Percentiles rank a stretch among this genome's conserved stretches.
phyloP scores from a whole-genome alignment of 202 grass and related monocot genomes.

The Carex sylvatica region DNA sequence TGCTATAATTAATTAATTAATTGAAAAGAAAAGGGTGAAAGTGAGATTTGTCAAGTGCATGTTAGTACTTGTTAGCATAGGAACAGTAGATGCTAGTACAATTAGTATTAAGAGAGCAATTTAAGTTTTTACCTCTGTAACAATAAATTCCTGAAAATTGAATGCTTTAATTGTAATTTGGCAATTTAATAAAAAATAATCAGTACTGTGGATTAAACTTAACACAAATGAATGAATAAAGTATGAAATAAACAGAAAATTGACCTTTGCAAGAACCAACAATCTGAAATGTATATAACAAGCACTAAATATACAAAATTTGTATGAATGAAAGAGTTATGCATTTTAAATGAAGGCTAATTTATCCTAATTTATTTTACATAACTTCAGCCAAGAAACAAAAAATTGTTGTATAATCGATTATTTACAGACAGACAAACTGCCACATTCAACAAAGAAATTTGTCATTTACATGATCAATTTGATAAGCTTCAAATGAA shows the following conservation, averaged over 20 bases:
- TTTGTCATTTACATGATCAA: no score
- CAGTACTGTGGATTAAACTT: no score
- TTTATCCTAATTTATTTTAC: background rate
- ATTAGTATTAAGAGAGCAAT: no score
- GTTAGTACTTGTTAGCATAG: background rate
- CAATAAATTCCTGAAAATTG: no score
- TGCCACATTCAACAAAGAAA: no score
- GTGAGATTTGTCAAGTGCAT: background rate
- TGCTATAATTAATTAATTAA: background rate
- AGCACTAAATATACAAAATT: background rate
- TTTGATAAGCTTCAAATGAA: no score
- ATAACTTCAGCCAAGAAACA: background rate
- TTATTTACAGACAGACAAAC: background rate
- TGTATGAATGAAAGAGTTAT: background rate
- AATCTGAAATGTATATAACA: background rate
- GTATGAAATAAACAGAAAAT: no score
- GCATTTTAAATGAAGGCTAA: background rate
- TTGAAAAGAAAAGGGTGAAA: background rate
- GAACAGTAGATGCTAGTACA: slow-evolving; percentile 14
- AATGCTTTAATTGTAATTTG: no score
- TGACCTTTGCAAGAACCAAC: background rate
- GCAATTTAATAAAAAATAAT: no score
- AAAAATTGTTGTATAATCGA: background rate
- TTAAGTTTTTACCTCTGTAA: no score
- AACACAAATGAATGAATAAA: no score